These are phyloP conservation scores for Nicotiana undulata DNA, from an alignment of 257 asterid genomes.

Conservation along the genomic window DNA sequence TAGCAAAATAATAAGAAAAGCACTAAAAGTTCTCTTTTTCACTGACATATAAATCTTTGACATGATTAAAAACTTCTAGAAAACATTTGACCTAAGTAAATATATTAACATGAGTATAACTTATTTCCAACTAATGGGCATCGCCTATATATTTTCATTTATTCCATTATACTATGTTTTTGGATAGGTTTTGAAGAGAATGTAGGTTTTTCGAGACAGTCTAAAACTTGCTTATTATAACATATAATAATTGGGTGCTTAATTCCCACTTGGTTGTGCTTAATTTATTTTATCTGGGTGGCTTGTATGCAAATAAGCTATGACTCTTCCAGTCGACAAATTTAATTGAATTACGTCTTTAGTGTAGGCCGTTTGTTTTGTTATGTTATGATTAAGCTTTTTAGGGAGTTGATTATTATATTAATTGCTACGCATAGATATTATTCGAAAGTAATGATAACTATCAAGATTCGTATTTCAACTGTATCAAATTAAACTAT, in stretches of 20 bases:
- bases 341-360: conserved; percentile 31
- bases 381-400: conserved; percentile 11
- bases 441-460: neutral
- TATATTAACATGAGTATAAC: neutral
- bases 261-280: conserved; percentile 19
- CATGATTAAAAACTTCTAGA: neutral
- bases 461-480: neutral
- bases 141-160: neutral
- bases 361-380: conserved; percentile 12
- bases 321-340: conserved; percentile 24
- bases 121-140: neutral
- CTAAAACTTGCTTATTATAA: neutral
- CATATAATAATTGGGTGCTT: neutral
- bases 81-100: neutral
- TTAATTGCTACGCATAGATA: neutral
- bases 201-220: neutral
- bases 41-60: neutral
- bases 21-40: neutral
- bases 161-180: neutral
- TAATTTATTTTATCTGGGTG: conserved; percentile 23
- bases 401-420: conserved; percentile 10
- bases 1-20: too few relatives aligned
- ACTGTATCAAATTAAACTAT: neutral
- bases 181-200: neutral
- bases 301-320: conserved; percentile 26